Evolutionary conservation across 805 yeast genomes (phyloP).

Genomic region (Yarrowia phangngaensis): DNA sequence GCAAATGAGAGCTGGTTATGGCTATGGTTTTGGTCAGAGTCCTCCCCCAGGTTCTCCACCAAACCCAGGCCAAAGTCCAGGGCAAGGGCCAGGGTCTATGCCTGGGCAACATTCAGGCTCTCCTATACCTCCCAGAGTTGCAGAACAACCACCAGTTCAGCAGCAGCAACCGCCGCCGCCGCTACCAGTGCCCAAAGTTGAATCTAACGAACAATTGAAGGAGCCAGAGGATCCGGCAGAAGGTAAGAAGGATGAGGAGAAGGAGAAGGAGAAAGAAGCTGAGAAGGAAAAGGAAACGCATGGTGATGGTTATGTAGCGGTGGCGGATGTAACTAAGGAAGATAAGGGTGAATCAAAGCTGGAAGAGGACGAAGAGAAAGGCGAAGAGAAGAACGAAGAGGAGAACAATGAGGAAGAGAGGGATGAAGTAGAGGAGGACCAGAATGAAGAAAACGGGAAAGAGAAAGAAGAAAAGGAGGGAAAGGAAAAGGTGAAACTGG

Average conservation of each 20-base stretch:
- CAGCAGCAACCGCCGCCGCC: too few relatives aligned
- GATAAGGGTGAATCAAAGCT: slow-evolving; percentile 35
- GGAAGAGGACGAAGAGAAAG: slow-evolving; percentile 34
- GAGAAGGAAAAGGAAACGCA: slow-evolving; percentile 29
- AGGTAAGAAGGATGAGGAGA: not conserved
- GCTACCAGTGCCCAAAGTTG: too few relatives aligned
- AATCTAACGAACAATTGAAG: too few relatives aligned
- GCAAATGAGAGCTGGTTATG: not conserved
- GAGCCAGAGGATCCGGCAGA: not conserved
- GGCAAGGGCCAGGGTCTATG: not conserved
- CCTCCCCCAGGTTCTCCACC: not conserved
- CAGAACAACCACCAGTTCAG: too few relatives aligned
- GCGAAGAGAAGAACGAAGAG: slow-evolving; percentile 18
- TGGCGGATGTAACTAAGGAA: not conserved
- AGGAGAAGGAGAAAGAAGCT: slow-evolving; percentile 39
- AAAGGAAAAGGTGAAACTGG: not conserved
- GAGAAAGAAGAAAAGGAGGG: slow-evolving; percentile 21
- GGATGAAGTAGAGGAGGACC: not conserved
- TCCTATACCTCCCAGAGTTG: not conserved
- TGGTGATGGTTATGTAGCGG: too few relatives aligned
- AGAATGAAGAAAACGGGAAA: not conserved
- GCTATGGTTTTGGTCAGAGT: not conserved
- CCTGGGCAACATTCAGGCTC: not conserved
- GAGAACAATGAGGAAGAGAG: not conserved
- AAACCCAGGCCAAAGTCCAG: not conserved